Conservation (phyloP, 805 yeast species). For the Lipomyces sp. region DNA sequence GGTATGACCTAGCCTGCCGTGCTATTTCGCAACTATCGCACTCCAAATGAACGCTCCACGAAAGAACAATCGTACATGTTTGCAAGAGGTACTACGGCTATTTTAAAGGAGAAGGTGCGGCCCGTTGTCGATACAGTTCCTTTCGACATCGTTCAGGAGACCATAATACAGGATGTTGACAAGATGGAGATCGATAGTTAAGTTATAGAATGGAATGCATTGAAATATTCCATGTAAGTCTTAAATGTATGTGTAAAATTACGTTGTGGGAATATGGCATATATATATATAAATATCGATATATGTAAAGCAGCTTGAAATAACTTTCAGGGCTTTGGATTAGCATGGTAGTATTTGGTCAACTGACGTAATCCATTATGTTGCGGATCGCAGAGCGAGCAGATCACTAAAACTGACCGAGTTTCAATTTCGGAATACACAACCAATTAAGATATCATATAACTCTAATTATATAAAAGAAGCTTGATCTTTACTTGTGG, state of each 20-base stretch:
- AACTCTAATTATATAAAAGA: no score
- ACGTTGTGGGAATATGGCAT: not conserved
- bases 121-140: slow-evolving; percentile 63
- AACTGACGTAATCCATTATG: no score
- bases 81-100: slow-evolving; percentile 91
- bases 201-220: not conserved
- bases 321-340: no score
- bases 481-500: no score
- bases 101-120: slow-evolving; percentile 69
- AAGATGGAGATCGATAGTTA: slow-evolving; percentile 34
- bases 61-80: slow-evolving; percentile 86
- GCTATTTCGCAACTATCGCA: slow-evolving; percentile 81
- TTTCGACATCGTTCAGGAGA: slow-evolving; percentile 33
- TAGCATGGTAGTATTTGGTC: no score
- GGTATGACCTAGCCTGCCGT: slow-evolving; percentile 55
- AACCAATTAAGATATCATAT: no score
- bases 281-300: no score
- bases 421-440: no score
- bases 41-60: slow-evolving; percentile 84
- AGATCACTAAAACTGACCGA: no score
- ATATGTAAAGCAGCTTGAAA: no score
- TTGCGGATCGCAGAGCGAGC: no score
- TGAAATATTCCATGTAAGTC: not conserved
- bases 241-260: not conserved
- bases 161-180: slow-evolving; percentile 28